Evolutionary conservation across 2,329 filamentous ascomycete species (phyloP).

Genomic region (Botryotinia globosa): DNA sequence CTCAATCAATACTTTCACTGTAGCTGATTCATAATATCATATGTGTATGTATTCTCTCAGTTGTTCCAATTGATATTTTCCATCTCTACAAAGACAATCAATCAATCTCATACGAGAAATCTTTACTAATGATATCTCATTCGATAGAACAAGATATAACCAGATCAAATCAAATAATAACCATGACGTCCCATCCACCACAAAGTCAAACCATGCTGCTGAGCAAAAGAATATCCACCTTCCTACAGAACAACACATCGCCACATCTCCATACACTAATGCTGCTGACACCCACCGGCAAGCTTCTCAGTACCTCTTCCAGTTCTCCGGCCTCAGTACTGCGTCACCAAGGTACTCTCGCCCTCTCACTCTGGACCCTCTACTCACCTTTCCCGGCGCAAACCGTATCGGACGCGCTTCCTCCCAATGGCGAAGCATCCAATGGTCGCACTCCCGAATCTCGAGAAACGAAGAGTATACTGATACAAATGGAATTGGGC

Average conservation of each 20-base stretch:
- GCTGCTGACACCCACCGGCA: constrained; percentile 58
- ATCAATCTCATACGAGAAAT: not conserved
- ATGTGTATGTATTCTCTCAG: not conserved
- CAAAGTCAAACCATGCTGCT: constrained; percentile 48
- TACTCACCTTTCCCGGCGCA: constrained; percentile 45
- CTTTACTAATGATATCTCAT: not conserved
- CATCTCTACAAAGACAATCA: not conserved
- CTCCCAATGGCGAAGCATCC: constrained; percentile 9
- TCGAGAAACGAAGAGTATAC: constrained; percentile 31
- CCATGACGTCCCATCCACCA: constrained; percentile 26
- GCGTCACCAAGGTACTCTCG: constrained; percentile 62
- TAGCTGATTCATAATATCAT: not conserved
- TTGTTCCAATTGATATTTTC: not conserved
- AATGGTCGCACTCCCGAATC: constrained; percentile 21
- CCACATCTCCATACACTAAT: constrained; percentile 57
- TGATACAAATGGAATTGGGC: constrained; percentile 53
- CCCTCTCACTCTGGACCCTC: constrained; percentile 58
- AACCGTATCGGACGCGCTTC: constrained; percentile 23
- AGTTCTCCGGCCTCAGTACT: constrained; percentile 54
- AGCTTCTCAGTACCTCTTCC: constrained; percentile 61
- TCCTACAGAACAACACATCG: constrained; percentile 56
- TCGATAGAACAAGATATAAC: constrained; percentile 28
- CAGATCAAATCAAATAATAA: not conserved
- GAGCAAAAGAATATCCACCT: constrained; percentile 61
- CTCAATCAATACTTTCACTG: not conserved